A percentile compares a stretch with the other conserved stretches of the same genome.
Conservation (phyloP, 2,329 filamentous ascomycete species). For the Colletotrichum magnum region DNA sequence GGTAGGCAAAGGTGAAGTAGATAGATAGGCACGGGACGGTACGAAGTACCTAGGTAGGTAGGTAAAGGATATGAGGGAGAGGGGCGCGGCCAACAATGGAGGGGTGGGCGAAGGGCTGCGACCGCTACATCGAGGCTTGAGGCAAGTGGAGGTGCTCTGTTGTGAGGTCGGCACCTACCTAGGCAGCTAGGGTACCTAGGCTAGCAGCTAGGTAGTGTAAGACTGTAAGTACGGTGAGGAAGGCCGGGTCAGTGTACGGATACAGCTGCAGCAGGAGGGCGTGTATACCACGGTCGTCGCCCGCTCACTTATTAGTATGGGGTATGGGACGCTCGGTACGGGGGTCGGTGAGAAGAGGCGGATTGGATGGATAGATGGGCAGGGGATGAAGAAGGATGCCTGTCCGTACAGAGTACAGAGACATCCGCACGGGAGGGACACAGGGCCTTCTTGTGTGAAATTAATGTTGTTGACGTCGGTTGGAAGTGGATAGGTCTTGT, state of each 20-base stretch:
- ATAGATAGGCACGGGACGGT: neutral
- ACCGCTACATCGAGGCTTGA: neutral
- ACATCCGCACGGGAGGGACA: neutral
- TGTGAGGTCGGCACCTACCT: neutral
- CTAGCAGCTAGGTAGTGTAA: neutral
- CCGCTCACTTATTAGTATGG: slow-evolving; percentile 5
- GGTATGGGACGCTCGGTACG: neutral
- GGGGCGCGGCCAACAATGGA: slow-evolving; percentile 23
- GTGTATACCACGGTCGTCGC: neutral
- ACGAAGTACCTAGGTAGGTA: neutral
- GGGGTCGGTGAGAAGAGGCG: slow-evolving; percentile 2
- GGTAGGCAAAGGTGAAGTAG: neutral
- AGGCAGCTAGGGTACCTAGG: neutral
- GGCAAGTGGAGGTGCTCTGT: neutral
- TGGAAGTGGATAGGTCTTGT: slow-evolving; percentile 23
- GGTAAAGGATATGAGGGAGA: slow-evolving; percentile 23
- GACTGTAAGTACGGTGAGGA: neutral
- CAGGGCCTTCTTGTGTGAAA: slow-evolving; percentile 13
- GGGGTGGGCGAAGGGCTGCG: slow-evolving; percentile 9
- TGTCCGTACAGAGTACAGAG: neutral
- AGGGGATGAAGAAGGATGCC: neutral
- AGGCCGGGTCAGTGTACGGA: neutral
- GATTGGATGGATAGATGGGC: neutral
- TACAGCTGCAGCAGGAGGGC: neutral
- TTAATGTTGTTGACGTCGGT: slow-evolving; percentile 31